Conservation (phyloP, 2,329 filamentous ascomycete genomes). For the Apiospora arundinis region DNA sequence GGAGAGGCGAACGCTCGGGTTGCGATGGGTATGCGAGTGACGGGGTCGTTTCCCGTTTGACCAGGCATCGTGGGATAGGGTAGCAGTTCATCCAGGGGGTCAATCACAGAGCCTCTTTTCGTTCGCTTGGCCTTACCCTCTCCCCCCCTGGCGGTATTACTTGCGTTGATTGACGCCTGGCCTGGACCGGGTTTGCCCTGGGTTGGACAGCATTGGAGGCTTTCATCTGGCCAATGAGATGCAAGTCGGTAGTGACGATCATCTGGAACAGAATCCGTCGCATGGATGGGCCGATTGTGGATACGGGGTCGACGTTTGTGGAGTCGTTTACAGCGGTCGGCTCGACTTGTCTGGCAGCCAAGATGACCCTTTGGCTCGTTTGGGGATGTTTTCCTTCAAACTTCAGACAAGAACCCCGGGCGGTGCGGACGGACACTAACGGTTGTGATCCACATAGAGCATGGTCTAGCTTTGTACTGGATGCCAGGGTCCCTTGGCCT, state of each 20-base stretch:
- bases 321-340: background rate
- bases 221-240: conserved; percentile 3
- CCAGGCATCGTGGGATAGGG: conserved; percentile 8
- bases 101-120: background rate
- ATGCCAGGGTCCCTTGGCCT: background rate
- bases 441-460: no score
- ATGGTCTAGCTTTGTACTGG: background rate
- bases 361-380: conserved; percentile 8
- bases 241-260: conserved; percentile 23
- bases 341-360: conserved; percentile 4
- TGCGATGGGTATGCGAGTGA: background rate
- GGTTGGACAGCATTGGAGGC: background rate
- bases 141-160: background rate
- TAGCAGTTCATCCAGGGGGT: conserved; percentile 12
- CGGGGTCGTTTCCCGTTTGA: background rate
- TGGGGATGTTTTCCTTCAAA: conserved; percentile 7
- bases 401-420: conserved; percentile 1
- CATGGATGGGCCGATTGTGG: conserved; percentile 24
- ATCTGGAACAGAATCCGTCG: conserved; percentile 25
- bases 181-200: background rate
- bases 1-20: background rate
- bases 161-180: conserved; percentile 9
- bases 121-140: background rate
- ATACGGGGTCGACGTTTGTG: conserved; percentile 21
- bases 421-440: background rate